Conservation (phyloP, 768 basidiomycete genomes). For the Mycena maculata region DNA sequence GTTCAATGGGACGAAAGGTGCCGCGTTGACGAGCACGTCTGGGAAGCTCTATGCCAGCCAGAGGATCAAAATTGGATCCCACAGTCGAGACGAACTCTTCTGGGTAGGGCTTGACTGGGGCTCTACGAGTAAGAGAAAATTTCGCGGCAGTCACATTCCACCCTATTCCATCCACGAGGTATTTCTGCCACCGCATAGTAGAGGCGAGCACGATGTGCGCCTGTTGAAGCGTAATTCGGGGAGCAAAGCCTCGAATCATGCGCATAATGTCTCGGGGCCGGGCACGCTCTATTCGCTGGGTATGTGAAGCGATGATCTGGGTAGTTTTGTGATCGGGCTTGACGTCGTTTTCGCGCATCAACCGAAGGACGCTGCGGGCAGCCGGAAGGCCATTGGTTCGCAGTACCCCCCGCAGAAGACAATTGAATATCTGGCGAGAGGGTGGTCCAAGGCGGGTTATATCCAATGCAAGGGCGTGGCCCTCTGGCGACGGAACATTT, state of each 20-base stretch:
- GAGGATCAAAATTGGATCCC: conserved; percentile 58
- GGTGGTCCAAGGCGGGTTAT: conserved; percentile 46
- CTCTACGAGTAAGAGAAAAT: conserved; percentile 47
- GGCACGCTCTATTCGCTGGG: conserved; percentile 56
- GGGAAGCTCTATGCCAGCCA: conserved; percentile 56
- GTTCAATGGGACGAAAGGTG: conserved; percentile 54
- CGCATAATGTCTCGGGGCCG: conserved; percentile 60
- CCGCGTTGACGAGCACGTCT: conserved; percentile 43
- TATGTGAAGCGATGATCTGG: conserved; percentile 64
- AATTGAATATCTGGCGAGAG: conserved; percentile 68
- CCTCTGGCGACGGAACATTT: conserved; percentile 35
- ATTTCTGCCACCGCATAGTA: conserved; percentile 65
- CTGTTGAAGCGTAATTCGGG: conserved; percentile 66
- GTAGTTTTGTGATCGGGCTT: conserved; percentile 65
- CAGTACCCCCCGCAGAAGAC: conserved; percentile 65
- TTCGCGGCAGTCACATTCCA: conserved; percentile 58
- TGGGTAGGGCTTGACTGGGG: conserved; percentile 27
- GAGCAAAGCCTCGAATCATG: conserved; percentile 58
- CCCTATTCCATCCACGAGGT: conserved; percentile 53
- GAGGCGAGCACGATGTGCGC: conserved; percentile 66
- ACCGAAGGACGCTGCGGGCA: conserved; percentile 57
- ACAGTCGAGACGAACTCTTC: conserved; percentile 38
- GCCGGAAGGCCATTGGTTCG: conserved; percentile 60
- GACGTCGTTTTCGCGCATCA: conserved; percentile 67
- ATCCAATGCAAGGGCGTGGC: conserved; percentile 43